Evolutionary conservation across 345 rosid species (phyloP).

Genomic region (Geranium rotundifolium): DNA sequence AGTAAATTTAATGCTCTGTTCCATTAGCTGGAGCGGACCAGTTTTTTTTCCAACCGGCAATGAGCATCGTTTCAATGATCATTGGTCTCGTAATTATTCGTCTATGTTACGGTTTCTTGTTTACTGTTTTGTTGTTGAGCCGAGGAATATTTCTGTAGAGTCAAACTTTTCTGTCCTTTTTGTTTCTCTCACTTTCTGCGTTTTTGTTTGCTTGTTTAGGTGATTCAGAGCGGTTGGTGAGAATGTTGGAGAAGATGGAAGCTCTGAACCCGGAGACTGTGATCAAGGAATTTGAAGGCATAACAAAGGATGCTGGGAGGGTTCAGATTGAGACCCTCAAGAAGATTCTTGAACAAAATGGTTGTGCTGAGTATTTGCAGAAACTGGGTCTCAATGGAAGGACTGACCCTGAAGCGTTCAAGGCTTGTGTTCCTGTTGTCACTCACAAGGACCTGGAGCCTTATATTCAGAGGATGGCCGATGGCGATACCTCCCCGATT

Average conservation of each 20-base stretch:
- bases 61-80: too few relatives aligned
- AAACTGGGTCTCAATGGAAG: constrained; percentile 61
- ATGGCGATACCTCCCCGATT: constrained; percentile 53
- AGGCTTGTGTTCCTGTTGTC: constrained; percentile 56
- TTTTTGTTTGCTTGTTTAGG: too few relatives aligned
- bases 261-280: constrained; percentile 33
- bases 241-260: constrained; percentile 54
- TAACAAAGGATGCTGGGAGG: constrained; percentile 51
- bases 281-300: constrained; percentile 55
- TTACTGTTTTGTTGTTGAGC: too few relatives aligned
- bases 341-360: constrained; percentile 58
- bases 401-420: constrained; percentile 64
- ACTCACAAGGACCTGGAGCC: constrained; percentile 66
- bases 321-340: constrained; percentile 59
- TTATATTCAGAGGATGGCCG: constrained; percentile 48
- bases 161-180: too few relatives aligned
- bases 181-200: too few relatives aligned
- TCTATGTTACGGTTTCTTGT: too few relatives aligned
- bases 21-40: too few relatives aligned
- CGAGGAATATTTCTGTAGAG: too few relatives aligned
- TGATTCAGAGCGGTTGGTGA: constrained; percentile 6
- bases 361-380: constrained; percentile 53
- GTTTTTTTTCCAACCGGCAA: too few relatives aligned
- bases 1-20: too few relatives aligned
- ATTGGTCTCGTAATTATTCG: too few relatives aligned